Percentiles rank a stretch among this genome's conserved stretches.
These are phyloP conservation scores for Tolypocladium album DNA, from an alignment of 2,329 filamentous ascomycete genomes.

Conservation along the genomic window DNA sequence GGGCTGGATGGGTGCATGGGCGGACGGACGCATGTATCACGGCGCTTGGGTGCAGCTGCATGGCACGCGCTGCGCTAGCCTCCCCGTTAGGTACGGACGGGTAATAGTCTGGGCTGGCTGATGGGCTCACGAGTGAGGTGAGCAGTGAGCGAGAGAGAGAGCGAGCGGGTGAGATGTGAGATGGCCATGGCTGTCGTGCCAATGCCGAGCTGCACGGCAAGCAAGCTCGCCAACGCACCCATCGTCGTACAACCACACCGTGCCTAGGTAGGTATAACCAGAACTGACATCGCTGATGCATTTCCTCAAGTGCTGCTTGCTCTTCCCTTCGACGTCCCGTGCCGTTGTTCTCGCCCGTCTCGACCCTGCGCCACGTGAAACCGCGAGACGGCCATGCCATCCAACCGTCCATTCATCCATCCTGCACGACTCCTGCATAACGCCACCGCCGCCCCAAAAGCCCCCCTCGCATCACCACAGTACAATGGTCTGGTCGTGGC, in stretches of 20 bases:
- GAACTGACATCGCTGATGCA: not conserved
- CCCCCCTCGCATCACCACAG: not conserved
- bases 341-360: not conserved
- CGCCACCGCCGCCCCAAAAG: not conserved
- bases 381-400: not conserved
- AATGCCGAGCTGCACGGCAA: not conserved
- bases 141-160: no score
- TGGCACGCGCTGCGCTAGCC: no score
- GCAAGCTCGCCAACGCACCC: not conserved
- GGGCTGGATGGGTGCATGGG: no score
- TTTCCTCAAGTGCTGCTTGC: not conserved
- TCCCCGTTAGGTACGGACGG: no score
- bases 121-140: no score
- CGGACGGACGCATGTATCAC: not conserved
- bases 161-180: no score
- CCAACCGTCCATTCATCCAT: not conserved
- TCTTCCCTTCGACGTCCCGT: not conserved
- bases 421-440: not conserved
- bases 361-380: not conserved
- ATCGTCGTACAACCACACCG: not conserved
- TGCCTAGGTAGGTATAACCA: no score
- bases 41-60: not conserved
- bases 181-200: not conserved
- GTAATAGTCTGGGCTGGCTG: no score
- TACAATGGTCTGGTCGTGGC: not conserved